A percentile compares a stretch with the other conserved stretches of the same genome.
Conservation (phyloP, 768 basidiomycete genomes). For the Cystobasidium onofrii region DNA sequence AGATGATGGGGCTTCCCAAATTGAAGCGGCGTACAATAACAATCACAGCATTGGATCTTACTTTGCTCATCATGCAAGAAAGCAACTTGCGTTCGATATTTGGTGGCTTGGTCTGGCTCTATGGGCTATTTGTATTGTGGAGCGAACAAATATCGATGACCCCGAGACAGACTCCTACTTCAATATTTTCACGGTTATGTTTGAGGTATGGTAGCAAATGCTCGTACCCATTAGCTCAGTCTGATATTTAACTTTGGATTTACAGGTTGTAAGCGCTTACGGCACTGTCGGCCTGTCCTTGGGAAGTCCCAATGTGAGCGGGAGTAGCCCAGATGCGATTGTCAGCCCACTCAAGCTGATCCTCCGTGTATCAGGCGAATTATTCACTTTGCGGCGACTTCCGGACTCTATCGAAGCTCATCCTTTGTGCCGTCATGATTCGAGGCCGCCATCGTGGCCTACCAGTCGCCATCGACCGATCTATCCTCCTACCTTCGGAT, state of each 20-base stretch:
- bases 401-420: conserved; percentile 71
- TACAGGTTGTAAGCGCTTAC: conserved; percentile 51
- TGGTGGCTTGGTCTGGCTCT: conserved; percentile 87
- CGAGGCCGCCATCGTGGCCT: conserved; percentile 49
- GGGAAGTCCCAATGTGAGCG: conserved; percentile 40
- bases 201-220: no score
- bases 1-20: conserved; percentile 33
- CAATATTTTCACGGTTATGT: conserved; percentile 45
- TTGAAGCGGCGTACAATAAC: conserved; percentile 36
- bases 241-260: no score
- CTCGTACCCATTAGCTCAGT: no score
- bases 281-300: conserved; percentile 51
- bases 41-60: conserved; percentile 39
- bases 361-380: conserved; percentile 55
- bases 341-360: conserved; percentile 18
- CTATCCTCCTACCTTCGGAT: conserved; percentile 69
- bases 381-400: conserved; percentile 74
- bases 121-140: conserved; percentile 85
- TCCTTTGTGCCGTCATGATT: conserved; percentile 81
- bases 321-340: conserved; percentile 20
- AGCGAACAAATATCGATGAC: conserved; percentile 46
- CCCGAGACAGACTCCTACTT: conserved; percentile 29
- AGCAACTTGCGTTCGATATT: conserved; percentile 91
- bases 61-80: conserved; percentile 64
- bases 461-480: conserved; percentile 50